Conservation (phyloP, 805 yeast genomes). For the Cyberlindnera subsufficiens region DNA sequence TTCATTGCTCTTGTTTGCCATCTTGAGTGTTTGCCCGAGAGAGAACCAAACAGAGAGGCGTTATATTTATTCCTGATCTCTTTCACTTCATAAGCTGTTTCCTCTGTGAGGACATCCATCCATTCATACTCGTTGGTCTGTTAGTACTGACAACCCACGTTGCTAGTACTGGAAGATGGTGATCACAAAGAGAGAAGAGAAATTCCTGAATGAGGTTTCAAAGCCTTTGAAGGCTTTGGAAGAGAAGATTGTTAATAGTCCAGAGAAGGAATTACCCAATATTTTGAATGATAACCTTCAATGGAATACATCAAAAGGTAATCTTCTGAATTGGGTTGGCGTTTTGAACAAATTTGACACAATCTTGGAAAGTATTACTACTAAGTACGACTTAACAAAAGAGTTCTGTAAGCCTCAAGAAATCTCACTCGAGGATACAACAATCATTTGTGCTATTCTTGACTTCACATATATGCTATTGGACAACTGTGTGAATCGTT, state of each 20-base stretch:
- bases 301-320: constrained; percentile 65
- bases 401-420: constrained; percentile 41
- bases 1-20: too few species aligned
- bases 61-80: too few species aligned
- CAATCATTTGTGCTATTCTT: constrained; percentile 44
- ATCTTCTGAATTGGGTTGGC: constrained; percentile 70
- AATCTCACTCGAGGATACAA: constrained; percentile 41
- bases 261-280: constrained; percentile 34
- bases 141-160: too few species aligned
- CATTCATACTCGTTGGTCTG: too few species aligned
- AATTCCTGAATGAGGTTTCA: constrained; percentile 16
- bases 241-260: constrained; percentile 32
- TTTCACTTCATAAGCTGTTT: too few species aligned
- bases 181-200: constrained; percentile 23
- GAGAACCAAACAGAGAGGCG: too few species aligned
- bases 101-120: too few species aligned
- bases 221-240: constrained; percentile 32
- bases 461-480: constrained; percentile 58
- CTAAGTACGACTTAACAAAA: constrained; percentile 45
- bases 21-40: too few species aligned
- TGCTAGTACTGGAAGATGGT: constrained; percentile 10
- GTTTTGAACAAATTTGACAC: constrained; percentile 72
- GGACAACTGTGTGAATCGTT: constrained; percentile 63
- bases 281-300: constrained; percentile 31
- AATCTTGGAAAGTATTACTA: constrained; percentile 48